These are phyloP conservation scores for Urtica urens DNA, from an alignment of 306 rosid species.

Conservation along the genomic window DNA sequence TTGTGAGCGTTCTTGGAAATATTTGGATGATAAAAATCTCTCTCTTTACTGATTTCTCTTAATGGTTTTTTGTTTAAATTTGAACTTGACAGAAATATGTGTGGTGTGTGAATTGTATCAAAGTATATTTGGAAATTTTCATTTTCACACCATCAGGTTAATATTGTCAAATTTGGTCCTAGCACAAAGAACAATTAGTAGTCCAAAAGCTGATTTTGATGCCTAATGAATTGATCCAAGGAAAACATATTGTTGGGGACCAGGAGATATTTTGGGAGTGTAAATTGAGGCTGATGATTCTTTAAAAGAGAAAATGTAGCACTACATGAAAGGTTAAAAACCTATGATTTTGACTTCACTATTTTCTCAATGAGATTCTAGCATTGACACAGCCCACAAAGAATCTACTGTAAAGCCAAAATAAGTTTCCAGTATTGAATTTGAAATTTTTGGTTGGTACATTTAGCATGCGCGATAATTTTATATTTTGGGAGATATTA, in stretches of 20 bases:
- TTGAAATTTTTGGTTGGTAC: neutral
- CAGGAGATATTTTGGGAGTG: slow-evolving; percentile 23
- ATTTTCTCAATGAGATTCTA: slow-evolving; percentile 12
- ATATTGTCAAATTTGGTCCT: too few species aligned
- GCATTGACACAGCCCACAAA: slow-evolving; percentile 1
- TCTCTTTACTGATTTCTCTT: too few species aligned
- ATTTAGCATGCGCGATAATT: neutral
- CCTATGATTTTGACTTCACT: slow-evolving; percentile 28
- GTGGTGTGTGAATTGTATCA: slow-evolving; percentile 5
- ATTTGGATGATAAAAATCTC: slow-evolving; percentile 27
- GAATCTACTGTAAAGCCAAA: slow-evolving; percentile 12
- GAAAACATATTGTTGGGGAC: slow-evolving; percentile 15
- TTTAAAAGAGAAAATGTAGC: neutral
- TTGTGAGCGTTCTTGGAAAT: slow-evolving; percentile 28
- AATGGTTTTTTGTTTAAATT: too few species aligned
- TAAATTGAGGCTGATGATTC: slow-evolving; percentile 19
- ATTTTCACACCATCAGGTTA: too few species aligned
- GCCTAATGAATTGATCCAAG: slow-evolving; percentile 17
- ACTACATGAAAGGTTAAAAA: slow-evolving; percentile 5
- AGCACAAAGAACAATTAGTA: slow-evolving; percentile 8
- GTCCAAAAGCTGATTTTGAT: slow-evolving; percentile 17
- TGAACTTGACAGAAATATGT: too few species aligned
- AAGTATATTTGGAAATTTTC: slow-evolving; percentile 12
- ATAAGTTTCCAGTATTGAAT: too few species aligned
- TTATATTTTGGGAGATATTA: neutral